phyloP scores from a whole-genome alignment of 352 stramenopile species.

The Aphanomyces cochlioides region DNA sequence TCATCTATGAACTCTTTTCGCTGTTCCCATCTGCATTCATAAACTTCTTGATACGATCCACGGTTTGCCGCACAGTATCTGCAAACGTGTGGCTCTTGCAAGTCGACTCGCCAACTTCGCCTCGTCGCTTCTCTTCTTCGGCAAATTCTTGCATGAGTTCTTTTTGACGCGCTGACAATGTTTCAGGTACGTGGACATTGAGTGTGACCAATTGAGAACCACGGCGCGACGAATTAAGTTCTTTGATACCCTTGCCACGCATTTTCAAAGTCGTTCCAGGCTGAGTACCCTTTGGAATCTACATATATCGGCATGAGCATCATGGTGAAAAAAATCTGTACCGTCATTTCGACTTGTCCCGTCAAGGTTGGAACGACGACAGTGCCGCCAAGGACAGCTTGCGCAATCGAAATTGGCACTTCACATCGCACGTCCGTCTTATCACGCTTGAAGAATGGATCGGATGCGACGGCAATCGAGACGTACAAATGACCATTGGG shows the following conservation, averaged over 20 bases:
- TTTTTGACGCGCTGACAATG: slow-evolving; percentile 91
- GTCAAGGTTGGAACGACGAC: slow-evolving; percentile 96
- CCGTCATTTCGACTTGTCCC: slow-evolving; percentile 96
- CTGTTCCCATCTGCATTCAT: slow-evolving; percentile 46
- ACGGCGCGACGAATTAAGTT: slow-evolving; percentile 87
- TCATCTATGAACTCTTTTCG: slow-evolving; percentile 16
- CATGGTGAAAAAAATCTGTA: slow-evolving; percentile 33
- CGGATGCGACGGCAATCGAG: slow-evolving; percentile 89
- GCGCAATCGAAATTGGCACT: slow-evolving; percentile 89
- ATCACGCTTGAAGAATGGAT: slow-evolving; percentile 95
- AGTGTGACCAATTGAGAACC: slow-evolving; percentile 97
- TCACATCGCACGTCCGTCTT: slow-evolving; percentile 94
- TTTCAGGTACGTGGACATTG: slow-evolving; percentile 94
- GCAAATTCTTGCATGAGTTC: slow-evolving; percentile 95
- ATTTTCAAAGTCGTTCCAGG: slow-evolving; percentile 95
- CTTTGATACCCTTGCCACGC: slow-evolving; percentile 94
- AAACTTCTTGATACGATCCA: slow-evolving; percentile 87
- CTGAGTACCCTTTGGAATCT: slow-evolving; percentile 92
- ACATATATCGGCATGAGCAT: neutral
- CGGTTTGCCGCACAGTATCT: slow-evolving; percentile 71
- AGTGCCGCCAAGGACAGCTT: slow-evolving; percentile 90
- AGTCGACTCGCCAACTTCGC: slow-evolving; percentile 60
- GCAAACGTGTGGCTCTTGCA: slow-evolving; percentile 83
- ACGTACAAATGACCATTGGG: slow-evolving; percentile 93
- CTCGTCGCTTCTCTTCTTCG: slow-evolving; percentile 76